A percentile compares a stretch with the other conserved stretches of the same genome.
phyloP scores from a whole-genome alignment of 2,329 filamentous ascomycete genomes.

The Neofusicoccum kwambonambiense region DNA sequence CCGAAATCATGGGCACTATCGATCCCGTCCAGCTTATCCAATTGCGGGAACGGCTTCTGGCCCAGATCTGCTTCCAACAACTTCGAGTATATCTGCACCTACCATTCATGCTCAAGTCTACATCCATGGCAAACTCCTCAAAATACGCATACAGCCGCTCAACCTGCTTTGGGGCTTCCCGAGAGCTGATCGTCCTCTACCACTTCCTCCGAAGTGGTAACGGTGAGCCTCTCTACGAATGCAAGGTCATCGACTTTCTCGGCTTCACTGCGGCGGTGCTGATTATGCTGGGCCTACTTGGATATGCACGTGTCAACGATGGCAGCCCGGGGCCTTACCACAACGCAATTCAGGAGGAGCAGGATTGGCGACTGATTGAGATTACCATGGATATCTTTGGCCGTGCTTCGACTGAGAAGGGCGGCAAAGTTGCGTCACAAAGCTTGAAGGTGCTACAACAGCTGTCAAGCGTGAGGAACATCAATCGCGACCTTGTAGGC shows the following conservation, averaged over 20 bases:
- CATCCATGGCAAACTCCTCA: constrained; percentile 28
- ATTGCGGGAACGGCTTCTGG: constrained; percentile 39
- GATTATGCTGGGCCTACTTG: constrained; percentile 43
- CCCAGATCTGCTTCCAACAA: constrained; percentile 46
- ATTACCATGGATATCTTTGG: constrained; percentile 43
- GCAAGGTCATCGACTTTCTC: constrained; percentile 48
- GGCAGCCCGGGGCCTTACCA: neutral
- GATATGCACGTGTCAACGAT: constrained; percentile 28
- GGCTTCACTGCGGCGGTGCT: constrained; percentile 47
- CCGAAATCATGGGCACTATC: constrained; percentile 29
- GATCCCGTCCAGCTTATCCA: constrained; percentile 31
- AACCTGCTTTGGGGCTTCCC: constrained; percentile 41
- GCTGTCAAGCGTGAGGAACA: constrained; percentile 31
- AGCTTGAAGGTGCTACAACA: constrained; percentile 39
- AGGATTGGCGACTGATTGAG: constrained; percentile 39
- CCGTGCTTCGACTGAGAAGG: constrained; percentile 40
- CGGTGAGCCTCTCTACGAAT: constrained; percentile 42
- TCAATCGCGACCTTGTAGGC: neutral
- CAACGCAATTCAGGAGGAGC: constrained; percentile 27
- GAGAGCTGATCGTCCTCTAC: constrained; percentile 43
- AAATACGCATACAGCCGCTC: constrained; percentile 40
- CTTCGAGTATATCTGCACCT: constrained; percentile 47
- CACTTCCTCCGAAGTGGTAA: constrained; percentile 36
- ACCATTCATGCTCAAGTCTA: constrained; percentile 44
- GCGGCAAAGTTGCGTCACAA: constrained; percentile 42